Percentiles rank a stretch among this genome's conserved stretches.
Evolutionary conservation across 2,329 filamentous ascomycete species (phyloP).

Genomic region (Epichloe gansuensis): DNA sequence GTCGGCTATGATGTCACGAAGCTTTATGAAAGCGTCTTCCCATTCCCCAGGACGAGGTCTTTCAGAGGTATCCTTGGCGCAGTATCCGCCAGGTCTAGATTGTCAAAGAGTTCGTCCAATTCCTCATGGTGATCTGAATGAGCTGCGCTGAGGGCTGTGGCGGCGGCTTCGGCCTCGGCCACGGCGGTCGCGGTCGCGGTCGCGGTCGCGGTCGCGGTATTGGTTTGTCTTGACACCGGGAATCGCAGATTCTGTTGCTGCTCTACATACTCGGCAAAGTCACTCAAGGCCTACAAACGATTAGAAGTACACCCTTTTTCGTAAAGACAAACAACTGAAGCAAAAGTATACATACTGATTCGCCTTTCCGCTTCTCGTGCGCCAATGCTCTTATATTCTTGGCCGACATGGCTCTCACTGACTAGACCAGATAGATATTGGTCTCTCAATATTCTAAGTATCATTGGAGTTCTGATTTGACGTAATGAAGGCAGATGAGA

Average conservation of each 20-base stretch:
- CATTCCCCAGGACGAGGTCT: conserved; percentile 56
- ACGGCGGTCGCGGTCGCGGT: neutral
- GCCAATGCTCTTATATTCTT: conserved; percentile 50
- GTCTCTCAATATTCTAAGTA: conserved; percentile 14
- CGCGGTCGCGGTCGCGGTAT: conserved; percentile 10
- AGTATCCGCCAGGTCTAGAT: conserved; percentile 67
- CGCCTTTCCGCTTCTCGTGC: conserved; percentile 75
- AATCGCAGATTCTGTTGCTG: conserved; percentile 73
- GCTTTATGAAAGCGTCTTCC: conserved; percentile 49
- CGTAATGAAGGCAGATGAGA: neutral
- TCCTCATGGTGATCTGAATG: conserved; percentile 55
- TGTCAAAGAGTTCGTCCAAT: conserved; percentile 83
- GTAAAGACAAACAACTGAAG: neutral
- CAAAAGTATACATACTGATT: conserved; percentile 49
- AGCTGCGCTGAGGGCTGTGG: conserved; percentile 11
- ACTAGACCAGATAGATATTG: conserved; percentile 10
- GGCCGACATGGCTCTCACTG: conserved; percentile 36
- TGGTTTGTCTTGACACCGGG: conserved; percentile 25
- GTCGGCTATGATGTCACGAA: conserved; percentile 53
- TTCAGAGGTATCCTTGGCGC: conserved; percentile 57
- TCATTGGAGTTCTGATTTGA: conserved; percentile 13
- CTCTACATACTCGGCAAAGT: conserved; percentile 96
- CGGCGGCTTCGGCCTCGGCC: conserved; percentile 12
- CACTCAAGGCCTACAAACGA: conserved; percentile 55
- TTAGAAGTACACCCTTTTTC: neutral